Evolutionary conservation across 139 green algal species (phyloP).

Genomic region (Auxenochlorella protothecoides): DNA sequence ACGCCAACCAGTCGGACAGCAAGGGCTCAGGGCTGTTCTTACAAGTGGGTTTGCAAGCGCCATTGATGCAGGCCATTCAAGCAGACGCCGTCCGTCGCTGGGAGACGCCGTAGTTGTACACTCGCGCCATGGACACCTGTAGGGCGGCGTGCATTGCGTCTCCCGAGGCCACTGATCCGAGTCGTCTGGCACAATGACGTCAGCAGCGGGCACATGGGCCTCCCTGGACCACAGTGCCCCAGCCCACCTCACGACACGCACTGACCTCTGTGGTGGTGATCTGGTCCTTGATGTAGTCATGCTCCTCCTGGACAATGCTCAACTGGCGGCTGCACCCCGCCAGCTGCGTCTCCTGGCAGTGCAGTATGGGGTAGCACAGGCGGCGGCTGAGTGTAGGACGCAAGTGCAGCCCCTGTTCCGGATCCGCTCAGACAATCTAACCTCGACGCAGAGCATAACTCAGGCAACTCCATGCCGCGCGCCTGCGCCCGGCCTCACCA

Average conservation of each 20-base stretch:
- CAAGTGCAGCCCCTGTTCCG: too few relatives aligned
- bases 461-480: not conserved
- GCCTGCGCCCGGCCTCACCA: conserved; percentile 15
- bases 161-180: too few relatives aligned
- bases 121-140: conserved; percentile 58
- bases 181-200: too few relatives aligned
- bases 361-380: too few relatives aligned
- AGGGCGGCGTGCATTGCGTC: too few relatives aligned
- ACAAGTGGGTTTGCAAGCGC: too few relatives aligned
- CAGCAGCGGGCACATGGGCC: too few relatives aligned
- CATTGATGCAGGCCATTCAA: not conserved
- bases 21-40: too few relatives aligned
- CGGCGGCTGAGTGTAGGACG: not conserved
- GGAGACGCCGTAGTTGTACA: conserved; percentile 74
- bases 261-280: conserved; percentile 56
- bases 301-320: conserved; percentile 25
- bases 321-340: conserved; percentile 29
- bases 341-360: conserved; percentile 29
- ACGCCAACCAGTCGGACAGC: too few relatives aligned
- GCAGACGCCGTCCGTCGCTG: not conserved
- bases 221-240: too few relatives aligned
- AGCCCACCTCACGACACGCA: too few relatives aligned
- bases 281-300: conserved; percentile 50
- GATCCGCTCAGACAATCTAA: not conserved
- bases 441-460: not conserved